Conservation (phyloP, 164 flowering plant species). For the Macadamia integrifolia region DNA sequence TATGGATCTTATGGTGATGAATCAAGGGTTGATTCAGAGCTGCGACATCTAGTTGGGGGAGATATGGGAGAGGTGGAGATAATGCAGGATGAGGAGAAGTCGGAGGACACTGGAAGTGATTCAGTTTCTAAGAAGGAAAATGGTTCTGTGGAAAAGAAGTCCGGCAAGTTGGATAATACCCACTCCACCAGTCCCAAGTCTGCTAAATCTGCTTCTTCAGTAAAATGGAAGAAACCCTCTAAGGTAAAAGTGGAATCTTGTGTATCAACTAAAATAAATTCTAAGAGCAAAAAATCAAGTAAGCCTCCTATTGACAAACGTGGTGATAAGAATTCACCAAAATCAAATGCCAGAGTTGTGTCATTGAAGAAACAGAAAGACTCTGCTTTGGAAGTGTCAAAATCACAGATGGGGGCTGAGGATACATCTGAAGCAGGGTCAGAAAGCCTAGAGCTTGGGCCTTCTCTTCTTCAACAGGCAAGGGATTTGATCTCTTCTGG, state of each 20-base stretch:
- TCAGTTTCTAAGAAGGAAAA: slow-evolving; percentile 41
- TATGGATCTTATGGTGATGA: slow-evolving; percentile 74
- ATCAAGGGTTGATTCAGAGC: slow-evolving; percentile 82
- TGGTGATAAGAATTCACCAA: slow-evolving; percentile 29
- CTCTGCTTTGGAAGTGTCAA: slow-evolving; percentile 26
- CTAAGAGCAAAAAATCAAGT: slow-evolving; percentile 37
- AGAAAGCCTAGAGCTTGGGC: slow-evolving; percentile 72
- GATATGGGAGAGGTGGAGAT: slow-evolving; percentile 70
- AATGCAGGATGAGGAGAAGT: slow-evolving; percentile 40
- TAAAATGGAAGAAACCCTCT: slow-evolving; percentile 34
- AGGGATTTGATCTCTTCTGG: slow-evolving; percentile 75
- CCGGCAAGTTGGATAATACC: slow-evolving; percentile 25
- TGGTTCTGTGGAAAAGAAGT: slow-evolving; percentile 26
- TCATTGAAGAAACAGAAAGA: slow-evolving; percentile 40
- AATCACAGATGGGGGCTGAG: slow-evolving; percentile 36
- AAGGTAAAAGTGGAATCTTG: slow-evolving; percentile 32
- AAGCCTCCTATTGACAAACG: slow-evolving; percentile 44
- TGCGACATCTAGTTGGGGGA: slow-evolving; percentile 80
- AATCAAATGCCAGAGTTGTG: slow-evolving; percentile 23
- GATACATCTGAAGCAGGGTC: slow-evolving; percentile 42
- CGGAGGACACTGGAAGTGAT: slow-evolving; percentile 28
- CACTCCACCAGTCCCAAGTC: slow-evolving; percentile 32
- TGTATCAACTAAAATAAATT: slow-evolving; percentile 35
- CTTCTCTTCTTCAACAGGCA: slow-evolving; percentile 81
- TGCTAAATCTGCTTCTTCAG: slow-evolving; percentile 34